Evolutionary conservation across 2,329 filamentous ascomycete genomes (phyloP), one percentile per base, ranked within the genome.

Genomic region (Plenodomus lindquistii): DNA sequence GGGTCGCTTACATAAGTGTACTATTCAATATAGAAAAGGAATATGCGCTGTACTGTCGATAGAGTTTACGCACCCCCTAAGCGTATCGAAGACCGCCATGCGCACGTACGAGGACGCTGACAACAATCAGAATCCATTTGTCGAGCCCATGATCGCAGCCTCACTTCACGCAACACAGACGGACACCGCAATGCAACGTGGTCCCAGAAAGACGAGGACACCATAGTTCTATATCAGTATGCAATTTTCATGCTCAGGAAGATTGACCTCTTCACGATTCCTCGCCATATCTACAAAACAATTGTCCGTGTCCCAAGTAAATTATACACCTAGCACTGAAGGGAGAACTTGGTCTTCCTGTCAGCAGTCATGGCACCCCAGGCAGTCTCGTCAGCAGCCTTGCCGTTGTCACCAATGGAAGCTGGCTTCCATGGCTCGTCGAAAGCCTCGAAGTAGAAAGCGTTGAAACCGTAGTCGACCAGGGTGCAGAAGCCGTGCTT

Each of bases 371-470:
- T 87, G 36, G 84, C 82, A 62, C 86, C 86, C 86, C 86, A 89
- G 61, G 86, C 80, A 29, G 80, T 85, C 79, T 89, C 85, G 61
- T 86, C 81, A 40, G 78, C 80, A 10, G 75, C 71, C 56, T 80
- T 71, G 55, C 86, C 86, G 62, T 85, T 83, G 66, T 86, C 80
- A 61, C 86, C 86, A 52, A 80, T 72, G 56, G 79, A 81, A 37
- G 77, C 70, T 44, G 85, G 84, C 81, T 89, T 89, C 83, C 84
- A 87, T 50, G 81, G 76, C 80, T 89, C 86, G 60, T 88, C 86
- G 60, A 87, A 88, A 37, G 85, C 85, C 77, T 89, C 86, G 59
- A 89, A 89, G 73, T 82, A 86, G 75, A 89, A 89, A 46, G 85
- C 81, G 61, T 88, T 87, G 55, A 84, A 78, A 51, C 83, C 84